Evolutionary conservation across 2,329 filamentous ascomycete genomes (phyloP).

Genomic region (Ceratocystis cacaofunesta): DNA sequence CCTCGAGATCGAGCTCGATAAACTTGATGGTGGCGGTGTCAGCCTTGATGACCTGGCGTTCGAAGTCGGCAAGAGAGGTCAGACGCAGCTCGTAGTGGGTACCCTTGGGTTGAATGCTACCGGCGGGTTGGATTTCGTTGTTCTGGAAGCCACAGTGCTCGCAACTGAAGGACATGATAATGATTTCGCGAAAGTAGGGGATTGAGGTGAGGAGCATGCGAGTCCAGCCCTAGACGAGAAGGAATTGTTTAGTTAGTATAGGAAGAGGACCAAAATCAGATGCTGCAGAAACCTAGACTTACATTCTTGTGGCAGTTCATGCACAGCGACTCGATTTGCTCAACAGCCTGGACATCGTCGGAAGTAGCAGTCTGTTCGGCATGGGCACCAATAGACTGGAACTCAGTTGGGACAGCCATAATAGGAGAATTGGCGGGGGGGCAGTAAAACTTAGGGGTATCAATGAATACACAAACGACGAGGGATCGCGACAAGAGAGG

Average conservation of each 20-base stretch:
- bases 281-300: conserved; percentile 21
- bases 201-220: conserved; percentile 80
- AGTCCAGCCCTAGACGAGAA: conserved; percentile 52
- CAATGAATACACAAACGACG: conserved; percentile 1
- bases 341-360: conserved; percentile 42
- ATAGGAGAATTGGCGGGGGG: conserved; percentile 25
- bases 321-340: conserved; percentile 64
- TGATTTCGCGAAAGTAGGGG: conserved; percentile 92
- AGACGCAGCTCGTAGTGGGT: conserved; percentile 70
- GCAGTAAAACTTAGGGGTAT: conserved; percentile 27
- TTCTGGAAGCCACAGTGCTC: conserved; percentile 79
- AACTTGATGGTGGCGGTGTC: conserved; percentile 76
- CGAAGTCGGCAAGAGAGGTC: conserved; percentile 57
- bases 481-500: neutral
- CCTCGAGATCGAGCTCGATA: conserved; percentile 83
- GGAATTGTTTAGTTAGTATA: conserved; percentile 16
- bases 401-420: conserved; percentile 32
- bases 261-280: neutral
- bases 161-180: conserved; percentile 94
- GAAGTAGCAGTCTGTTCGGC: conserved; percentile 34
- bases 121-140: conserved; percentile 85
- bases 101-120: conserved; percentile 80
- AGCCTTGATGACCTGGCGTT: conserved; percentile 80
- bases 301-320: conserved; percentile 78
- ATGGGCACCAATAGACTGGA: conserved; percentile 48